Conservation (phyloP, 345 rosid species). For the Lagerstroemia speciosa region DNA sequence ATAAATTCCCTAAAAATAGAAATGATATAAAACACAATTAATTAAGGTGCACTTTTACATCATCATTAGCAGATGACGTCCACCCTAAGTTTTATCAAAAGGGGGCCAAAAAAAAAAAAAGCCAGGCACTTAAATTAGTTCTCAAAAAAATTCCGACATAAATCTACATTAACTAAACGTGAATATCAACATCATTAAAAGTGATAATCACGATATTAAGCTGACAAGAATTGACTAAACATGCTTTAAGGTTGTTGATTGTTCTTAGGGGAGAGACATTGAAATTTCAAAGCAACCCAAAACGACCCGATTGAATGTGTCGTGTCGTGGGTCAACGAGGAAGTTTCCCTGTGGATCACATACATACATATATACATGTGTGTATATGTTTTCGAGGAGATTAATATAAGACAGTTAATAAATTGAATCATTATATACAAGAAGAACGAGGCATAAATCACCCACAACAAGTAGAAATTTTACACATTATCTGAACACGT, state of each 20-base stretch:
- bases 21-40: not conserved
- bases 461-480: too few relatives aligned
- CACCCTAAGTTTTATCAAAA: not conserved
- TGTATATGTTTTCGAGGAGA: not conserved
- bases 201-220: not conserved
- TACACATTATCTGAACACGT: too few relatives aligned
- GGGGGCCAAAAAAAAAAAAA: too few relatives aligned
- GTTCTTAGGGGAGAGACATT: not conserved
- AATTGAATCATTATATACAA: too few relatives aligned
- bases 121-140: not conserved
- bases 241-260: not conserved
- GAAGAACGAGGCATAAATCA: too few relatives aligned
- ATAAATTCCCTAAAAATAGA: not conserved
- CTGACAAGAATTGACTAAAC: not conserved
- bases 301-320: not conserved
- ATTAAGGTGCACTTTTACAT: conserved; percentile 1
- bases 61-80: not conserved
- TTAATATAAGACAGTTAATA: not conserved
- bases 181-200: not conserved
- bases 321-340: not conserved
- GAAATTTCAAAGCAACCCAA: not conserved
- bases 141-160: not conserved
- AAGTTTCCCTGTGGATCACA: not conserved
- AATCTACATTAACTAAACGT: not conserved
- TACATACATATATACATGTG: not conserved